Evolutionary conservation across 495 filamentous ascomycete genomes (phyloP).

Genomic region (Aspergillus ellipticus): DNA sequence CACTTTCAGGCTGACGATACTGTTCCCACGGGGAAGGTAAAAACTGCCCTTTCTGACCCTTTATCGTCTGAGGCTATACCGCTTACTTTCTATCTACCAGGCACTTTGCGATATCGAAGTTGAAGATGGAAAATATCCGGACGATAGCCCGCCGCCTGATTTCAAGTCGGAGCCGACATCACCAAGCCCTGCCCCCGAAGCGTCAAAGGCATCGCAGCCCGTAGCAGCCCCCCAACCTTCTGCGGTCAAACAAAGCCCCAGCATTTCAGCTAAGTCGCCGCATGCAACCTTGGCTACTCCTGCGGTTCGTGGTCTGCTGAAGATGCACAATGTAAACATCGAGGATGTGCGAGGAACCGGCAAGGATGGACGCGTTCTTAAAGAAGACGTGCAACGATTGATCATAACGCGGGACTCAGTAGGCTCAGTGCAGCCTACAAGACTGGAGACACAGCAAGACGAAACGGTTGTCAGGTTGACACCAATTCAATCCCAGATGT

Average conservation of each 20-base stretch:
- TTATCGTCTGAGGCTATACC: neutral
- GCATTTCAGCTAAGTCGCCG: conserved; percentile 36
- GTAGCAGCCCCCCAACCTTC: conserved; percentile 18
- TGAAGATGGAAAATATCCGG: conserved; percentile 54
- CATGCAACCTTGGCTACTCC: conserved; percentile 79
- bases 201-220: conserved; percentile 16
- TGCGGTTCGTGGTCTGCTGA: conserved; percentile 83
- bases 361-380: conserved; percentile 85
- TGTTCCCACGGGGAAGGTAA: conserved; percentile 80
- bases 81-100: conserved; percentile 23
- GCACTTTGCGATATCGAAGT: conserved; percentile 55
- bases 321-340: conserved; percentile 72
- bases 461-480: conserved; percentile 68
- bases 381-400: conserved; percentile 88
- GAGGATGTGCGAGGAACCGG: conserved; percentile 76
- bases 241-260: neutral
- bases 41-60: neutral
- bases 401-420: conserved; percentile 32
- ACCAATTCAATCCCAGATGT: conserved; percentile 86
- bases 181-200: conserved; percentile 13
- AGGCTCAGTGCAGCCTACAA: conserved; percentile 11
- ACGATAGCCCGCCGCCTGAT: conserved; percentile 45
- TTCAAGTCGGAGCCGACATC: conserved; percentile 27
- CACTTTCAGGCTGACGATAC: conserved; percentile 95
- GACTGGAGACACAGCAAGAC: conserved; percentile 44